A percentile compares a stretch with the other conserved stretches of the same genome.
These are phyloP conservation scores for Oryza coarctata DNA, from an alignment of 176 grass and related monocot genomes.

Conservation along the genomic window DNA sequence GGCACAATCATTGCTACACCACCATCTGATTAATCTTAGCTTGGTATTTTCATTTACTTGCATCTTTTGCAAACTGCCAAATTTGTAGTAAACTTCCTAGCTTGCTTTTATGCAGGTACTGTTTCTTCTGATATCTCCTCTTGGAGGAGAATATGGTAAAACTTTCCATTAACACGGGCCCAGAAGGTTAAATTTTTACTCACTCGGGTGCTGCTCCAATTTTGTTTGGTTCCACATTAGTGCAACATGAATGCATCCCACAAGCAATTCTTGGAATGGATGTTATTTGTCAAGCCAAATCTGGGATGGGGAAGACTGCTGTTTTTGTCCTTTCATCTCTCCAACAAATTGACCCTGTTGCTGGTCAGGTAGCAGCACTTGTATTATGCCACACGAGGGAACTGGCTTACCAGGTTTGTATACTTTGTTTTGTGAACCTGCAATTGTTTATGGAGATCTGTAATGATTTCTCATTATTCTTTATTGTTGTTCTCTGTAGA, in stretches of 20 bases:
- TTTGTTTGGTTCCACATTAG: constrained; percentile 96
- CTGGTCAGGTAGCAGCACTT: constrained; percentile 89
- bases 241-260: constrained; percentile 99
- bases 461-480: not conserved
- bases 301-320: constrained; percentile 98
- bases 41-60: not conserved
- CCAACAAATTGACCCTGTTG: constrained; percentile 88
- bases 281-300: constrained; percentile 99
- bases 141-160: constrained; percentile 81
- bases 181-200: constrained; percentile 85
- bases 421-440: not conserved
- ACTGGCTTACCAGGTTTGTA: constrained; percentile 82
- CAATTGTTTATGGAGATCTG: not conserved
- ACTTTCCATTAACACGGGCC: constrained; percentile 88
- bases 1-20: not conserved
- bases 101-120: constrained; percentile 69
- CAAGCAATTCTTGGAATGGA: constrained; percentile 99
- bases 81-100: not conserved
- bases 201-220: constrained; percentile 84
- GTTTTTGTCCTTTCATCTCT: constrained; percentile 96
- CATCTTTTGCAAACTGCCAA: not conserved
- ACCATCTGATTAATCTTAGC: not conserved
- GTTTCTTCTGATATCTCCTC: constrained; percentile 53
- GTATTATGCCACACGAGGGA: constrained; percentile 93
- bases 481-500: constrained; percentile 45